A percentile compares a stretch with the other conserved stretches of the same genome.
These are phyloP conservation scores for Begonia masoniana DNA, from an alignment of 306 rosid species.

Conservation along the genomic window DNA sequence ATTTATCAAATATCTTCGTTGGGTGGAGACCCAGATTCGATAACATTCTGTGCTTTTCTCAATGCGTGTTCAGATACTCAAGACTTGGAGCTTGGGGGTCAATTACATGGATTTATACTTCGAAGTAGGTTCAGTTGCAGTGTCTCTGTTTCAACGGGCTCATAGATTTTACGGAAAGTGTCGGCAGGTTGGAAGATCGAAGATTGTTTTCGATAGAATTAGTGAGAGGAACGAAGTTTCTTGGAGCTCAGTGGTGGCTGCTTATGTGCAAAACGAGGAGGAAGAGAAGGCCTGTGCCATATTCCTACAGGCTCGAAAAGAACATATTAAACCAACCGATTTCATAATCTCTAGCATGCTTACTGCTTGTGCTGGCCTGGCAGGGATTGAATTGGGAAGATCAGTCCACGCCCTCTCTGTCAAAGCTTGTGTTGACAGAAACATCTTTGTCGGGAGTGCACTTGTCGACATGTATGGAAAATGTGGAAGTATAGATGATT, in stretches of 20 bases:
- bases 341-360: constrained; percentile 65
- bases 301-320: constrained; percentile 42
- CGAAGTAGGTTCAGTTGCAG: constrained; percentile 34
- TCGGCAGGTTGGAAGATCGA: constrained; percentile 33
- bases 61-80: constrained; percentile 56
- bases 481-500: constrained; percentile 60
- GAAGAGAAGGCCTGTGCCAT: constrained; percentile 69
- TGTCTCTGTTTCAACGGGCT: constrained; percentile 56
- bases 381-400: constrained; percentile 61
- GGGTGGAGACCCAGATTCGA: constrained; percentile 47
- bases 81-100: constrained; percentile 41
- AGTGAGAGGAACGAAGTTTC: constrained; percentile 40
- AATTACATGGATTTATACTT: constrained; percentile 49
- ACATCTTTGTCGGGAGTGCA: constrained; percentile 71
- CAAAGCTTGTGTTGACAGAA: constrained; percentile 53
- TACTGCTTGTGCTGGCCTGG: constrained; percentile 74
- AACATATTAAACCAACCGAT: constrained; percentile 46
- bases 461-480: constrained; percentile 87
- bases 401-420: constrained; percentile 66
- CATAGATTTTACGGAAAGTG: constrained; percentile 79
- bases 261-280: constrained; percentile 44
- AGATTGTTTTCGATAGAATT: constrained; percentile 43
- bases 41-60: constrained; percentile 63
- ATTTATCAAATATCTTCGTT: constrained; percentile 39
- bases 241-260: constrained; percentile 75